Evolutionary conservation across 805 yeast genomes (phyloP).

Genomic region (Ogataea populi-albae): DNA sequence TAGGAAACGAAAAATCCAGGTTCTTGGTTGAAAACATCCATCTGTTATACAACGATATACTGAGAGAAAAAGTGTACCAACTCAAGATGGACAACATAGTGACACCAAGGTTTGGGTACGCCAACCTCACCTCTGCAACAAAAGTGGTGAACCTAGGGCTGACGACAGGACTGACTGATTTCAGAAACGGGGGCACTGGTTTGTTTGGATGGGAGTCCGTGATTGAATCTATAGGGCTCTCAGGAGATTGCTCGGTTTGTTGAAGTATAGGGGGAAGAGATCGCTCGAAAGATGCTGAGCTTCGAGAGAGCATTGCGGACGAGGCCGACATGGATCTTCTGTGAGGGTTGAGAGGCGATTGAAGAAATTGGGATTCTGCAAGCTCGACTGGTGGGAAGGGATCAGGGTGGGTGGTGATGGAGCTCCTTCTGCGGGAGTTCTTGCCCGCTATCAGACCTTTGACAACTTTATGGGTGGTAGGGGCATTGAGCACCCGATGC

Average conservation of each 20-base stretch:
- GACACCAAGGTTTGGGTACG: slow-evolving; percentile 29
- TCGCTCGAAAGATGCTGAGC: neutral
- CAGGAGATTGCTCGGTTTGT: neutral
- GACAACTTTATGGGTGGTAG: no score
- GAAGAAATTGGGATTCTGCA: slow-evolving; percentile 1
- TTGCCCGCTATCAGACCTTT: neutral
- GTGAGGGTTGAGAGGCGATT: slow-evolving; percentile 3
- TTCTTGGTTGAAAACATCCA: slow-evolving; percentile 90
- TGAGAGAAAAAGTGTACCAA: slow-evolving; percentile 70
- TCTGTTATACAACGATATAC: slow-evolving; percentile 81
- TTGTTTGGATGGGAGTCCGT: no score
- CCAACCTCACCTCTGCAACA: slow-evolving; percentile 11
- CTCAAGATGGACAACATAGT: slow-evolving; percentile 29
- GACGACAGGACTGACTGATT: neutral
- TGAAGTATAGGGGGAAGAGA: neutral
- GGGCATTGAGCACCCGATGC: no score
- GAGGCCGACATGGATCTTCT: neutral
- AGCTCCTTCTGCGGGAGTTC: slow-evolving; percentile 1
- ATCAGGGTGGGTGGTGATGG: neutral
- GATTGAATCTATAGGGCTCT: no score
- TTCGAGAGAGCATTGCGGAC: neutral
- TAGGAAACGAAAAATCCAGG: slow-evolving; percentile 77
- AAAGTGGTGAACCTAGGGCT: slow-evolving; percentile 2
- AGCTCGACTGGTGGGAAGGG: neutral
- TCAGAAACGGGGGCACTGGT: no score